A percentile compares a stretch with the other conserved stretches of the same genome.
Conservation (phyloP, 805 yeast species). For the Saccharomyces mikatae region DNA sequence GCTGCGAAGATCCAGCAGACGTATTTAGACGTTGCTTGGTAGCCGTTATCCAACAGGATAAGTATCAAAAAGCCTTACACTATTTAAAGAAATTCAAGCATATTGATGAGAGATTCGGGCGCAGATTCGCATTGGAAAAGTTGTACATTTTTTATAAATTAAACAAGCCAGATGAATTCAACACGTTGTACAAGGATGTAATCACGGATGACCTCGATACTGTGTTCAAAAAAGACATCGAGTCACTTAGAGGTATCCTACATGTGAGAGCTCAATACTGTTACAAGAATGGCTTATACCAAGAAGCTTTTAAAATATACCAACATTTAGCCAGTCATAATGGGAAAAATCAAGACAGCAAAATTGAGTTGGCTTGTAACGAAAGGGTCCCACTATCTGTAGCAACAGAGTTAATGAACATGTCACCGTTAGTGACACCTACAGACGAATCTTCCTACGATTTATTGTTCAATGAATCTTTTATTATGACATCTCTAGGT, state of each 20-base stretch:
- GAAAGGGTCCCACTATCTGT: constrained; percentile 62
- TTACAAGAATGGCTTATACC: constrained; percentile 43
- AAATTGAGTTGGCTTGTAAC: constrained; percentile 55
- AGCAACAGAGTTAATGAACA: constrained; percentile 11
- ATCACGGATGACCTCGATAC: constrained; percentile 6
- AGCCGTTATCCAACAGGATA: constrained; percentile 58
- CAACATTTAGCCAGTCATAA: constrained; percentile 35
- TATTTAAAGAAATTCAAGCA: constrained; percentile 34
- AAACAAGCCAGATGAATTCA: constrained; percentile 30
- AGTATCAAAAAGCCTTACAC: constrained; percentile 44
- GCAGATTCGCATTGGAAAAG: constrained; percentile 41
- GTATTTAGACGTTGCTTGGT: constrained; percentile 42
- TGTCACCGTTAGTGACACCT: constrained; percentile 9
- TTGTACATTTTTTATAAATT: constrained; percentile 59
- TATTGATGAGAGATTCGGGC: constrained; percentile 30
- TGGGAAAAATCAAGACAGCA: constrained; percentile 32
- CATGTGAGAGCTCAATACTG: constrained; percentile 48
- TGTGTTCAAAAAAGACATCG: constrained; percentile 6
- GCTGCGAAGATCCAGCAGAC: constrained; percentile 14
- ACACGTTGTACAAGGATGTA: constrained; percentile 17
- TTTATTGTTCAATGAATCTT: constrained; percentile 54
- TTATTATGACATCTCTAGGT: constrained; percentile 42
- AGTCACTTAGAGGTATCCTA: constrained; percentile 32
- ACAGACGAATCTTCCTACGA: constrained; percentile 42
- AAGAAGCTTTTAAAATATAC: constrained; percentile 45